Conservation (phyloP, 192 early-diverging fungal genomes). For the Backusella australiensis region DNA sequence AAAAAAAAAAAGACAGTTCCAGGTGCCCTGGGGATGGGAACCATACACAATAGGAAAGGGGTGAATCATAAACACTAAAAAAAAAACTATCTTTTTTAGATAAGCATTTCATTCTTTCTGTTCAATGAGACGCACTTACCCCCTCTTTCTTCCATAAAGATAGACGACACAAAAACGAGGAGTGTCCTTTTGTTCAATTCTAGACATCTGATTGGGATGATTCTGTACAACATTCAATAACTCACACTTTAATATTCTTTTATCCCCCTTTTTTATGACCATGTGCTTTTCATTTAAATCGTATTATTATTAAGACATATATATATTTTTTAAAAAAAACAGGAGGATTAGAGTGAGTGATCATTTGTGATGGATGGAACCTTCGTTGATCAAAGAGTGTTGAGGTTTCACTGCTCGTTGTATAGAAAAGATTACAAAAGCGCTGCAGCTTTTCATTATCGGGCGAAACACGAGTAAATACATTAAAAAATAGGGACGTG, state of each 20-base stretch:
- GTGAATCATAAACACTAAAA: neutral
- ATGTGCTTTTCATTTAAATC: neutral
- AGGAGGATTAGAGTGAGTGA: neutral
- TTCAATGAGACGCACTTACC: neutral
- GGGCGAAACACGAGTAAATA: too few species aligned
- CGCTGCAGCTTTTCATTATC: too few species aligned
- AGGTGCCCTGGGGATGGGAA: neutral
- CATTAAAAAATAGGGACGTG: too few species aligned
- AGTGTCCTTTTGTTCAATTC: neutral
- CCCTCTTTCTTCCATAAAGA: neutral
- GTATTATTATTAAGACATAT: neutral
- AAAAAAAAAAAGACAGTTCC: neutral
- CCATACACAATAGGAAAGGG: neutral
- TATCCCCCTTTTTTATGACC: neutral
- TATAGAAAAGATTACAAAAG: too few species aligned
- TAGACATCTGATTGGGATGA: neutral
- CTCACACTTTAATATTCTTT: neutral
- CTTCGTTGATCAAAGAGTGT: neutral
- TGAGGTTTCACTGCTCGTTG: neutral
- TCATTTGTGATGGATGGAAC: neutral
- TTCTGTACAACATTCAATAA: neutral
- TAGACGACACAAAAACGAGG: neutral
- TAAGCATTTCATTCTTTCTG: neutral
- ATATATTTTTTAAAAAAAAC: neutral
- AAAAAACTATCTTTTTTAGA: neutral